A percentile compares a stretch with the other conserved stretches of the same genome.
Evolutionary conservation across 2,329 filamentous ascomycete genomes (phyloP).

Genomic region (Alternaria triticimaculans): DNA sequence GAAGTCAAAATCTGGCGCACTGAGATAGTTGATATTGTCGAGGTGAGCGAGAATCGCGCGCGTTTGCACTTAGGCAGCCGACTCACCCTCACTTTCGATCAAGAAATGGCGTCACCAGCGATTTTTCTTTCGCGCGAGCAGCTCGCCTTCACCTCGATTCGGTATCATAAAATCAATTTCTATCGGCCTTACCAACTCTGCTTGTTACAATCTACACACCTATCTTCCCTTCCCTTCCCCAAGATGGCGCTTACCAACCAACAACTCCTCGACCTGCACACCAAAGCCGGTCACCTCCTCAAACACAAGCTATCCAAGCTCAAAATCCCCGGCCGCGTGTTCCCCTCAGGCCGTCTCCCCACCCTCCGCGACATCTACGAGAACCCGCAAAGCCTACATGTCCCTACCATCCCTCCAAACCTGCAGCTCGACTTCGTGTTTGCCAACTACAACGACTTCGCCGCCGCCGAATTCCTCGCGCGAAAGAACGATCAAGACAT

Average conservation of each 20-base stretch:
- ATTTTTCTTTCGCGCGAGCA: too few species aligned
- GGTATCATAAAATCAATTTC: not conserved
- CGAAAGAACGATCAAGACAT: conserved; percentile 6
- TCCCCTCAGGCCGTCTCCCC: not conserved
- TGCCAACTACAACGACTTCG: not conserved
- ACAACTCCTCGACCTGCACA: not conserved
- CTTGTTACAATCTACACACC: not conserved
- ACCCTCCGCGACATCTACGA: too few species aligned
- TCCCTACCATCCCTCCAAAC: too few species aligned
- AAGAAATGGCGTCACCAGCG: too few species aligned
- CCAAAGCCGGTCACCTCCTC: not conserved
- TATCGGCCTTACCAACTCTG: not conserved
- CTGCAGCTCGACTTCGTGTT: not conserved
- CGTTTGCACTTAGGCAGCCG: too few species aligned
- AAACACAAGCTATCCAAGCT: not conserved
- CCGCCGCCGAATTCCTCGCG: not conserved
- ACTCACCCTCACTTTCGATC: too few species aligned
- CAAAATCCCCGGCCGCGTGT: not conserved
- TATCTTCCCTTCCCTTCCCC: not conserved
- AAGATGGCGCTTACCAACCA: not conserved
- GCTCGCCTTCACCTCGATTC: not conserved
- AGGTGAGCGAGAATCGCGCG: too few species aligned
- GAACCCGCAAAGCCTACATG: too few species aligned
- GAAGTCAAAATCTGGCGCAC: too few species aligned
- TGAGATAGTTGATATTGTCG: too few species aligned